phyloP scores from a whole-genome alignment of 129 eudicot genomes.

The Saposhnikovia divaricata region DNA sequence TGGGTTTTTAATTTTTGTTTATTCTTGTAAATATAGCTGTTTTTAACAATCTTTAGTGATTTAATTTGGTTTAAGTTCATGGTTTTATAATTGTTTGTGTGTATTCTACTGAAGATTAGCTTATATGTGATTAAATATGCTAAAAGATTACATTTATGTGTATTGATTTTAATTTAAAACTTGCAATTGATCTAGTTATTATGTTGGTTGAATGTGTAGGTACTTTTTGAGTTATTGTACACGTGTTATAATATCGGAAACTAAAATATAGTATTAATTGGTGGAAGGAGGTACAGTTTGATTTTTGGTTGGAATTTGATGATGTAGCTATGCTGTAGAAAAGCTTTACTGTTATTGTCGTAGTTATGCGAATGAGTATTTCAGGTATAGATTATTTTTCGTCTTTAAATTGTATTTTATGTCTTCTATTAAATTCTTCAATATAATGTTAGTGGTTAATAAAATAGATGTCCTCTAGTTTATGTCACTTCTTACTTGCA shows the following conservation, averaged over 20 bases:
- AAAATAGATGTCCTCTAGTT: too few species aligned
- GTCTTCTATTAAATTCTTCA: neutral
- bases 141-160: neutral
- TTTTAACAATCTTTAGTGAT: neutral
- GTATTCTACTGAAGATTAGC: neutral
- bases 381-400: too few species aligned
- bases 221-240: neutral
- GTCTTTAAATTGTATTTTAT: too few species aligned
- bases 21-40: neutral
- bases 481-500: neutral
- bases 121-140: neutral
- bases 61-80: neutral
- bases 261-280: neutral
- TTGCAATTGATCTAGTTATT: neutral
- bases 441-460: neutral
- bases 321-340: neutral
- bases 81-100: neutral
- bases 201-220: neutral
- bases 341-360: neutral
- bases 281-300: neutral
- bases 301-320: neutral
- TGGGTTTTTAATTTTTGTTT: neutral
- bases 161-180: neutral
- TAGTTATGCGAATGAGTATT: too few species aligned
- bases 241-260: neutral